Conservation (phyloP, 2,329 filamentous ascomycete genomes). For the Claviceps sp. region DNA sequence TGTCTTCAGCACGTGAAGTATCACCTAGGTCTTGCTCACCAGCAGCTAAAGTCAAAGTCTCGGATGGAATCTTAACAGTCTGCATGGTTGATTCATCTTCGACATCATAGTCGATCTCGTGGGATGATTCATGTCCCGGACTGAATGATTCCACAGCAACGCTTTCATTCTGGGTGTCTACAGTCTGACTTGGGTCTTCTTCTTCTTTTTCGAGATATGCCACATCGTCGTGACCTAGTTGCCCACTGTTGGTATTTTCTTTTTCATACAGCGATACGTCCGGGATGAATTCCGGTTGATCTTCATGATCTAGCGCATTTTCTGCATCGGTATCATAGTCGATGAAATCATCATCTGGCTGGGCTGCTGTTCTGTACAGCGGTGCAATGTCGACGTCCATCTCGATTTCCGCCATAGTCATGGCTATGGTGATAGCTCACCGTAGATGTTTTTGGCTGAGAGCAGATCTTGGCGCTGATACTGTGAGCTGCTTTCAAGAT, state of each 20-base stretch:
- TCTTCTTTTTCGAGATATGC: slow-evolving; percentile 5
- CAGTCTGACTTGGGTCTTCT: neutral
- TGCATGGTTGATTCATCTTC: slow-evolving; percentile 6
- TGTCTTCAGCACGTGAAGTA: neutral
- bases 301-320: neutral
- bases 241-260: slow-evolving; percentile 1
- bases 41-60: neutral
- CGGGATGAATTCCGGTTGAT: neutral
- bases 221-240: slow-evolving; percentile 6
- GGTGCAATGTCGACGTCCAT: slow-evolving; percentile 19
- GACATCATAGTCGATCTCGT: slow-evolving; percentile 26
- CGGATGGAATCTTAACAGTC: neutral
- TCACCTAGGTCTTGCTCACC: slow-evolving; percentile 1
- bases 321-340: slow-evolving; percentile 22
- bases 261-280: neutral
- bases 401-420: slow-evolving; percentile 16
- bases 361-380: slow-evolving; percentile 12
- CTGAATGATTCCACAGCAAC: slow-evolving; percentile 4
- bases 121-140: slow-evolving; percentile 8
- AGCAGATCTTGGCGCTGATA: neutral
- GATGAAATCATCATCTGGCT: slow-evolving; percentile 22
- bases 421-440: neutral
- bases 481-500: neutral
- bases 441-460: neutral
- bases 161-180: neutral